Evolutionary conservation across 106 monocot genomes (phyloP).

Genomic region (Vanilla planifolia): DNA sequence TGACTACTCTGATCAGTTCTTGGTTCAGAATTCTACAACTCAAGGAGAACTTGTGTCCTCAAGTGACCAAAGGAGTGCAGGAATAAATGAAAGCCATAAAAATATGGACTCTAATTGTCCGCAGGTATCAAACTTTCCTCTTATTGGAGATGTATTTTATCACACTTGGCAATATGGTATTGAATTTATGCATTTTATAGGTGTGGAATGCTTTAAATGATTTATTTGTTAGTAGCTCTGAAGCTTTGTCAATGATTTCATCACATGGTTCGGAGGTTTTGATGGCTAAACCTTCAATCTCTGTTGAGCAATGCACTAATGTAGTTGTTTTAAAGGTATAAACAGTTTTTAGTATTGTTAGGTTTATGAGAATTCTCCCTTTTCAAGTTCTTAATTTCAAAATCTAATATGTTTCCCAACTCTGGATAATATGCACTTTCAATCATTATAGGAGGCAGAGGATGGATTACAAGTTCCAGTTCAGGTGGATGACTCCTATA

Average conservation of each 20-base stretch:
- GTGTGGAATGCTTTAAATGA: constrained; percentile 5
- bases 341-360: not conserved
- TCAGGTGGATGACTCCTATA: not conserved
- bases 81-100: constrained; percentile 10
- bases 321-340: not conserved
- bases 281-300: not conserved
- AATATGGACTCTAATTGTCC: constrained; percentile 9
- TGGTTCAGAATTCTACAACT: constrained; percentile 15
- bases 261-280: not conserved
- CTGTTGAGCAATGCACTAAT: not conserved
- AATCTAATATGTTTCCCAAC: too few relatives aligned
- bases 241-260: not conserved
- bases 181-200: not conserved
- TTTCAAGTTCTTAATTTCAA: not conserved
- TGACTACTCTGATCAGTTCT: constrained; percentile 16
- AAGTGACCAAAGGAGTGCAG: constrained; percentile 27
- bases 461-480: not conserved
- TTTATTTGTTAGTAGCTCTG: not conserved
- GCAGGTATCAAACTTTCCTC: constrained; percentile 21
- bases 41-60: constrained; percentile 12
- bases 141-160: not conserved
- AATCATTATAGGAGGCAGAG: not conserved
- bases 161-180: not conserved
- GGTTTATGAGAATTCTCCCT: not conserved
- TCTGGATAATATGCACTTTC: not conserved